Base-by-base conservation (phyloP, 2,329 filamentous ascomycete genomes). In the Helicocarpus griseus region DNA sequence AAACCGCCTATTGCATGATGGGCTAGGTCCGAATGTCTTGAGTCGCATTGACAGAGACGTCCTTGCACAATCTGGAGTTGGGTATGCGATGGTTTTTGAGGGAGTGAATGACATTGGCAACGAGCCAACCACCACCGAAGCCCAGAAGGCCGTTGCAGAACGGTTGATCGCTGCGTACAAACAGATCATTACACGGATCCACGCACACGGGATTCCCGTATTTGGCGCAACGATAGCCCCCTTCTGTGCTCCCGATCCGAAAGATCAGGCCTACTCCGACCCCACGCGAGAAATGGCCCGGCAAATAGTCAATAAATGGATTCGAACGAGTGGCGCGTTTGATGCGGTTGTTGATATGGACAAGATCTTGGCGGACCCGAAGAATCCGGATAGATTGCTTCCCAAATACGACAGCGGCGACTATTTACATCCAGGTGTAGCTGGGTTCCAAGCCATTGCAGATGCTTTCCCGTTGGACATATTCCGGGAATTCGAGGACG, bases 101-200 rank as follows among this genome's bases (percentile, higher is more conserved):
- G 82, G 83, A 19, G 81, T 86, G 26, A 85, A 86, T 60, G 83
- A 86, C 59, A 85, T 87, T 51, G 83, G 82, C 3, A 69, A 65
- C 1, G 76, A 73, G 0, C 66, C 67, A 1, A 59, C 74, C 0
- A 75, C 76, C 21, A 47, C 63, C 0, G 64, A 61, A 0, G 66
- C 71, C 0, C 80, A 83, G 57, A 55, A 58, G 2, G 60, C 64
- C 3, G 67, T 82, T 8, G 78, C 73, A 13, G 73, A 75, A 49
- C 59, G 66, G 2, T 66, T 86, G 2, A 77, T 80, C 33, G 69
- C 70, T n/a, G 79, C 79, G 0, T 86, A 79, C 60, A 65, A 71
- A 51, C 78, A 82, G 56, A 81, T 86, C 29, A 72, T 74, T 2
- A 67, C 69, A 1, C 73, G 80, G 13, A 70, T 81, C 17, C 78